Percentiles rank a stretch among this genome's conserved stretches.
phyloP scores from a whole-genome alignment of 176 grass and related monocot species.

The Miscanthus lutarioriparius region DNA sequence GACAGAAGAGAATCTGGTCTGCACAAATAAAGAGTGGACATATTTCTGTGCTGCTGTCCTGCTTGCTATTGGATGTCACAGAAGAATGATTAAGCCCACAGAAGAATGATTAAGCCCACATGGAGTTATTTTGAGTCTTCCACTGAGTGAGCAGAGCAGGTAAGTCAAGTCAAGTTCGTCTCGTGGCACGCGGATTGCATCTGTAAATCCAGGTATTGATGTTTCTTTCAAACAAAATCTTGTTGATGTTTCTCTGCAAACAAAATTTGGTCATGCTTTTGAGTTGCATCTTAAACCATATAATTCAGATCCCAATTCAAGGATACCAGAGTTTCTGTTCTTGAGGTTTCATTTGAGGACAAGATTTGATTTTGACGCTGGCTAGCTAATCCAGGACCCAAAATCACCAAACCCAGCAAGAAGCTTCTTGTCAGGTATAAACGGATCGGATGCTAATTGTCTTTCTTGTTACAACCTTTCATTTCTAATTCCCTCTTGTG shows the following conservation, averaged over 20 bases:
- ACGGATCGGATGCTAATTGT: neutral
- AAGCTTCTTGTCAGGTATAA: neutral
- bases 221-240: neutral
- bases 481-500: neutral
- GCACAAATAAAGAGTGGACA: neutral
- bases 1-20: neutral
- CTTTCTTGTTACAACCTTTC: neutral
- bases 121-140: neutral
- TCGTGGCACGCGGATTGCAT: constrained; percentile 16
- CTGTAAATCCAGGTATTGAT: neutral
- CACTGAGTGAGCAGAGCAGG: neutral
- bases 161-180: constrained; percentile 16
- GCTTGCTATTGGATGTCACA: neutral
- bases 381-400: neutral
- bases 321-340: neutral
- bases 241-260: neutral
- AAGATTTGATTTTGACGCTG: neutral
- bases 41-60: neutral
- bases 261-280: neutral
- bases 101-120: neutral
- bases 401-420: neutral
- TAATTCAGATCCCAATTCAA: neutral
- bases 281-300: neutral
- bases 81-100: neutral
- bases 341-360: neutral